Evolutionary conservation across 2,329 filamentous ascomycete genomes (phyloP).

Genomic region (Sarocladium brachiariae): DNA sequence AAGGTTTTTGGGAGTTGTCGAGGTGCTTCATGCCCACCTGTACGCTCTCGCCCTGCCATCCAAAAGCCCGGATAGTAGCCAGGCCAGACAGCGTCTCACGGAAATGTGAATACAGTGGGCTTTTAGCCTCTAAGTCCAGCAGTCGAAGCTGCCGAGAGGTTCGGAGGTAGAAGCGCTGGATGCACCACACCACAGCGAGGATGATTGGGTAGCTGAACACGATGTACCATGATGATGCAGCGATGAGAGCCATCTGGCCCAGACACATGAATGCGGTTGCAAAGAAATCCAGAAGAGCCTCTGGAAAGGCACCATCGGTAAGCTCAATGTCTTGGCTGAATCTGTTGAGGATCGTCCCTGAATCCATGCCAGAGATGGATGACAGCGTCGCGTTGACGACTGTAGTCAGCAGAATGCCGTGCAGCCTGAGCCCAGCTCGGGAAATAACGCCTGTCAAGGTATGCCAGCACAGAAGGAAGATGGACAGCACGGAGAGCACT

Average conservation of each 20-base stretch:
- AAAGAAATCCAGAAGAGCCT: conserved; percentile 22
- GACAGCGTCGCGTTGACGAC: conserved; percentile 31
- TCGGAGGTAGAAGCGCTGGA: conserved; percentile 33
- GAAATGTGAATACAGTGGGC: conserved; percentile 43
- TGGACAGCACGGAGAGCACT: background rate
- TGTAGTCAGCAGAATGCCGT: conserved; percentile 24
- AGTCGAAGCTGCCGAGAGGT: conserved; percentile 46
- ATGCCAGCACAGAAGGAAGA: background rate
- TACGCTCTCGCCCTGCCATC: conserved; percentile 28
- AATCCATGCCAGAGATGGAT: conserved; percentile 35
- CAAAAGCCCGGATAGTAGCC: conserved; percentile 41
- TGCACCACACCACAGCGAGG: conserved; percentile 12
- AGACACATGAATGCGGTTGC: conserved; percentile 2
- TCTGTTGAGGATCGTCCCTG: conserved; percentile 33
- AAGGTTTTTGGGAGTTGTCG: conserved; percentile 46
- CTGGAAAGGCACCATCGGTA: conserved; percentile 32
- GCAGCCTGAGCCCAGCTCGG: conserved; percentile 17
- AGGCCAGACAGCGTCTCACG: conserved; percentile 39
- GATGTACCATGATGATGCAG: conserved; percentile 14
- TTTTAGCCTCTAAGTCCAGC: conserved; percentile 43
- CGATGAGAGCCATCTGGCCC: conserved; percentile 16
- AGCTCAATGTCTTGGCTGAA: conserved; percentile 39
- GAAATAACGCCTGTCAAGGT: background rate
- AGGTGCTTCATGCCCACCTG: conserved; percentile 33
- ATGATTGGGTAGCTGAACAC: conserved; percentile 15